Base-by-base conservation (phyloP, 805 yeast genomes). In the Lipomyces yamadae region DNA sequence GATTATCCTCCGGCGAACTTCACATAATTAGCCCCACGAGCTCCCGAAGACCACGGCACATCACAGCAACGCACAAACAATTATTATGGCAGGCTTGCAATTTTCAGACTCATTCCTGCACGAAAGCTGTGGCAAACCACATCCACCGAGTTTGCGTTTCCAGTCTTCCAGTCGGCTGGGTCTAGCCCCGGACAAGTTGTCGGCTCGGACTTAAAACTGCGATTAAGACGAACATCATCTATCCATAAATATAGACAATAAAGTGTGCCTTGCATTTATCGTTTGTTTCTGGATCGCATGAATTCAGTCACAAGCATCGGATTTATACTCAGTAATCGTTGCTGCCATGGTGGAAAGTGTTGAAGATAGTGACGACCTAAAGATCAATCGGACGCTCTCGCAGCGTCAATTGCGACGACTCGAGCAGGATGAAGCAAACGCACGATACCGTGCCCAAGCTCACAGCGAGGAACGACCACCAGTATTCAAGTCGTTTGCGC, bases 401-500 rank as follows among this genome's bases (percentile, higher is more conserved):
- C 48, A n/a, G 48, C n/a, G 24, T 42, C 24, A 42, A 42, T 42
- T 37, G 39, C 10, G 3, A 3, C 15, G 39, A 11, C 39, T 15
- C 6, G 48, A n/a, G 48, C 48, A 42, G 24, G 55, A 52, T 6
- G 55, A 29, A 11, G 33, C 55, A 24, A 8, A n/a, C 6, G 55
- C 34, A 2, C 55, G 32, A 10, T 52, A 52, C 15, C 34, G 32
- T 32, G 55, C 34, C 5, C 34, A 33, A 3, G 13, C 39, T 30
- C 3, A 13, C n/a, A 33, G 61, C 13, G 62, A 72, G 37, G 65
- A 67, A 53, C 59, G 84, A 33, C 83, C 84, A 0, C 76, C 76
- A 10, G 70, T 76, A 1, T 80, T 81, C 67, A 71, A 72, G 56
- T 69, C 76, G 1, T 59, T 72, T 0, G 24, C 71, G 3, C 79